These are phyloP conservation scores for Malus domestica DNA, from an alignment of 306 rosid genomes.

Conservation along the genomic window ASM211411v1 NC_041803.1:14822501-14823000, in stretches of 20 bases:
- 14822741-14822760: conserved; percentile 77
- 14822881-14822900: conserved; percentile 80
- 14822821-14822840: conserved; percentile 77
- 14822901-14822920: conserved; percentile 82
- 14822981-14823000: conserved; percentile 76
- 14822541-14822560: conserved; percentile 78
- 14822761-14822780: conserved; percentile 78
- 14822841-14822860: conserved; percentile 78
- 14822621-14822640: conserved; percentile 65
- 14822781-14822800: conserved; percentile 81
- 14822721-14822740: conserved; percentile 89
- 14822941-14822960: conserved; percentile 73
- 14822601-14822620: conserved; percentile 31
- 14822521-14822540: conserved; percentile 86
- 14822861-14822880: conserved; percentile 80
- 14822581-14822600: conserved; percentile 47
- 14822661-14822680: conserved; percentile 36
- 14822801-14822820: conserved; percentile 81
- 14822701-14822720: conserved; percentile 69
- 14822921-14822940: conserved; percentile 78
- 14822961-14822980: conserved; percentile 81
- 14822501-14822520: conserved; percentile 80
- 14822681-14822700: conserved; percentile 37
- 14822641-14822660: conserved; percentile 84
- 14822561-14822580: conserved; percentile 76